phyloP scores from a whole-genome alignment of 345 rosid species.

The Sonneratia alba region DNA sequence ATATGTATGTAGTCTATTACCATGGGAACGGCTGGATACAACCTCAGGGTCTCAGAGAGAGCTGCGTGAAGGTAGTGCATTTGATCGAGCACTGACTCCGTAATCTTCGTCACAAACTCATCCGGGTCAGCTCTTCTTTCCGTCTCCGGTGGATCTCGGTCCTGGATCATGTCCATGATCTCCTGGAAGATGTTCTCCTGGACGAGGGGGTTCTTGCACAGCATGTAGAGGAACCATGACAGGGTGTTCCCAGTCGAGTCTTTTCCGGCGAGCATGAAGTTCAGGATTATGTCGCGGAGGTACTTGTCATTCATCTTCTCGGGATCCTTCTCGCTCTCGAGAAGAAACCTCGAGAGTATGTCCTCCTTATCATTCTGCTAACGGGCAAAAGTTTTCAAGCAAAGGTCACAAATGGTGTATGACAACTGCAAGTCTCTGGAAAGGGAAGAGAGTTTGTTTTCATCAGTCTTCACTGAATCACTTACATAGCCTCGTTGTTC shows the following conservation, averaged over 20 bases:
- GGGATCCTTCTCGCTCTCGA: constrained; percentile 50
- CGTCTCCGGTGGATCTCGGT: background rate
- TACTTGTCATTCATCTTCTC: constrained; percentile 48
- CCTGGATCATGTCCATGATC: constrained; percentile 29
- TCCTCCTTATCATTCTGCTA: constrained; percentile 49
- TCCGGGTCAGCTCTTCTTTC: constrained; percentile 16
- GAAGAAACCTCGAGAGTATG: constrained; percentile 52
- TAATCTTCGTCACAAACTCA: constrained; percentile 31
- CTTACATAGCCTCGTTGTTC: constrained; percentile 25
- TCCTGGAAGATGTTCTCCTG: constrained; percentile 60
- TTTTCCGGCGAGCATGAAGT: constrained; percentile 65
- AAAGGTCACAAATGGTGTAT: too few species aligned
- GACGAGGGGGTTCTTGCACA: constrained; percentile 57
- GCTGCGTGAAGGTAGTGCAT: constrained; percentile 82
- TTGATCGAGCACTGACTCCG: constrained; percentile 32
- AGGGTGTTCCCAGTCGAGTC: constrained; percentile 51
- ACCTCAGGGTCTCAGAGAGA: constrained; percentile 64
- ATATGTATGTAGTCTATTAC: constrained; percentile 15
- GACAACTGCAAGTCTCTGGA: too few species aligned
- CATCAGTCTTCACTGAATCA: background rate
- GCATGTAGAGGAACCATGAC: constrained; percentile 70
- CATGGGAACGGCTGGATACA: constrained; percentile 57
- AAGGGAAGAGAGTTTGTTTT: too few species aligned
- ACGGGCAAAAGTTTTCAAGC: background rate
- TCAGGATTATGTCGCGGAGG: constrained; percentile 59